Conservation (phyloP, 345 rosid species). For the Diplotaxis tenuifolia region DNA sequence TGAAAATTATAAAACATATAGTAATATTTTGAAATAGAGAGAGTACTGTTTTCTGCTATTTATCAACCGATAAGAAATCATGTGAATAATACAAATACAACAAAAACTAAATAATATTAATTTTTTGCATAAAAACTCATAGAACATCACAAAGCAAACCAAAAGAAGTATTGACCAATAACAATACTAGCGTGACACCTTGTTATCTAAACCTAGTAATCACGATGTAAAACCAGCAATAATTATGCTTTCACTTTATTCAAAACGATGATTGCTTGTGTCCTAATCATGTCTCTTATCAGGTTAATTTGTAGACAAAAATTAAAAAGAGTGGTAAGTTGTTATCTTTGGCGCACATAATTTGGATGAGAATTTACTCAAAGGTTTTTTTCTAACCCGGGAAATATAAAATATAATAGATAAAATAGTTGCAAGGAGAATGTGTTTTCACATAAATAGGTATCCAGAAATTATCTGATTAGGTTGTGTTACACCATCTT, state of each 20-base stretch:
- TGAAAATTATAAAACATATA: too few relatives aligned
- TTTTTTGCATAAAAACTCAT: too few relatives aligned
- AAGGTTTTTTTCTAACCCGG: not conserved
- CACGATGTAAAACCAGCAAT: not conserved
- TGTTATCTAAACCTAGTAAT: not conserved
- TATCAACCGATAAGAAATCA: too few relatives aligned
- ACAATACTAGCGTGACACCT: not conserved
- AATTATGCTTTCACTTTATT: not conserved
- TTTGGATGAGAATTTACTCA: not conserved
- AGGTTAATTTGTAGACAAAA: not conserved
- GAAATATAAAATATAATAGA: not conserved
- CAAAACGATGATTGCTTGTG: not conserved
- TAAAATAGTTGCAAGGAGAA: not conserved
- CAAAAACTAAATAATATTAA: too few relatives aligned
- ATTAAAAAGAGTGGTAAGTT: not conserved
- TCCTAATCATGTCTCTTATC: not conserved
- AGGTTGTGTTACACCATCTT: not conserved
- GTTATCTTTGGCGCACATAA: not conserved
- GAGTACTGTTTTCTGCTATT: too few relatives aligned
- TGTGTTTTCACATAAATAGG: constrained; percentile 11
- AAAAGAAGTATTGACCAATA: not conserved
- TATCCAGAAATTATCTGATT: constrained; percentile 1
- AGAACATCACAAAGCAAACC: too few relatives aligned
- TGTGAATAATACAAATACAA: too few relatives aligned
- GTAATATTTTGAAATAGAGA: too few relatives aligned